These are phyloP conservation scores for Amanita fuliginea DNA, from an alignment of 768 basidiomycete species.

Conservation along the genomic window DNA sequence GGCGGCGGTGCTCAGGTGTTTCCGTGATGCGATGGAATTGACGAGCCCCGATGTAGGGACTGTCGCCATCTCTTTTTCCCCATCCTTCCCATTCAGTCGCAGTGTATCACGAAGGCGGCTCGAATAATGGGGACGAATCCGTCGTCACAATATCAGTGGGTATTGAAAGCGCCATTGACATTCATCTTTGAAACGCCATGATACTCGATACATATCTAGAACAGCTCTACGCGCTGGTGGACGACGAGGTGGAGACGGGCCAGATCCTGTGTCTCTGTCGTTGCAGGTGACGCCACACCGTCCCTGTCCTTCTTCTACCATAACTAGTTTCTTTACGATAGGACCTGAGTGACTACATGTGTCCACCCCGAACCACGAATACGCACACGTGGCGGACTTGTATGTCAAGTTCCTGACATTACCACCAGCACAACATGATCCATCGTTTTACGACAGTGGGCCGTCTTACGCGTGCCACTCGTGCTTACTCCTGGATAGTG, in stretches of 20 bases:
- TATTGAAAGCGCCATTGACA: constrained; percentile 38
- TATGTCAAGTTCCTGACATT: no score
- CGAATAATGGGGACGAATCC: background rate
- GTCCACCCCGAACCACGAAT: no score
- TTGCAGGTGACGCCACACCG: no score
- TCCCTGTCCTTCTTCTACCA: no score
- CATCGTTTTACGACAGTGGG: no score
- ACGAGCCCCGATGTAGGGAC: constrained; percentile 19
- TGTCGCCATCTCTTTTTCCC: constrained; percentile 45
- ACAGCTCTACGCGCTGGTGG: constrained; percentile 36
- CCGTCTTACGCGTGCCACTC: no score
- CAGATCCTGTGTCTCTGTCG: no score
- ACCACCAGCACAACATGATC: no score
- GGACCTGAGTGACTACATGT: no score
- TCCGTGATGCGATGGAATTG: constrained; percentile 23
- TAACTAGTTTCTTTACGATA: no score
- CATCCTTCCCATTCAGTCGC: constrained; percentile 40
- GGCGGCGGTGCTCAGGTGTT: constrained; percentile 13
- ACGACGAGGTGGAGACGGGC: constrained; percentile 33
- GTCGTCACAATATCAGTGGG: constrained; percentile 35
- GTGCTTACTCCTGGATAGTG: no score
- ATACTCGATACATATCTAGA: constrained; percentile 42
- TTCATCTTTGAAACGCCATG: constrained; percentile 51
- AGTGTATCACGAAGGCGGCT: constrained; percentile 21
- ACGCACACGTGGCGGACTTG: no score